These are phyloP conservation scores for Castanea mollissima DNA, from an alignment of 306 rosid species.

Conservation along the genomic window DNA sequence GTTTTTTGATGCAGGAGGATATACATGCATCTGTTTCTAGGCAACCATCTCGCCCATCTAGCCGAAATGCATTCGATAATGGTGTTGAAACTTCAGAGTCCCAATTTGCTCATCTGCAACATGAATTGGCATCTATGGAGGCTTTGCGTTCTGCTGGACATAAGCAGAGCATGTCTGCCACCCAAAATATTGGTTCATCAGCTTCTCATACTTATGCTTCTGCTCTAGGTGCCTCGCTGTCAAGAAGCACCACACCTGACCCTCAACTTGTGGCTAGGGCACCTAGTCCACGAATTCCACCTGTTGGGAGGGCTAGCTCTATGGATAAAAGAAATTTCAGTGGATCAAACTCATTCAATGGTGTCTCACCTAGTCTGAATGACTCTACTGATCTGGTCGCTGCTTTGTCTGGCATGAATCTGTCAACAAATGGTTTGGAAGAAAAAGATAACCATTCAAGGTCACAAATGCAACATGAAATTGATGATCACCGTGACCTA, in stretches of 20 bases:
- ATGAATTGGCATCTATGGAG: constrained; percentile 52
- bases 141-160: constrained; percentile 47
- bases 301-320: constrained; percentile 68
- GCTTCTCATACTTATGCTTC: constrained; percentile 84
- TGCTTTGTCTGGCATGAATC: constrained; percentile 74
- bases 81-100: constrained; percentile 55
- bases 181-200: constrained; percentile 53
- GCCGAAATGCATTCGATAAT: constrained; percentile 84
- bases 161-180: constrained; percentile 60
- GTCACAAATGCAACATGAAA: constrained; percentile 61
- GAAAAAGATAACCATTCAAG: constrained; percentile 55
- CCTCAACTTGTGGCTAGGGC: constrained; percentile 83
- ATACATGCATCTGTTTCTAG: constrained; percentile 51
- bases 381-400: constrained; percentile 73
- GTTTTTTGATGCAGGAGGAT: constrained; percentile 65
- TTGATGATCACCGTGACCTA: constrained; percentile 58
- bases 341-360: constrained; percentile 23
- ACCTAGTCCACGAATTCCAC: constrained; percentile 87
- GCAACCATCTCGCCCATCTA: constrained; percentile 80
- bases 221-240: constrained; percentile 77
- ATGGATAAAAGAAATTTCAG: constrained; percentile 61
- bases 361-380: constrained; percentile 55
- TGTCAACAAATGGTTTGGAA: constrained; percentile 53
- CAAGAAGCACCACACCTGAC: constrained; percentile 95
- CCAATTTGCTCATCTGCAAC: constrained; percentile 49